Conservation (phyloP, 768 basidiomycete species). For the Kondoa malvinella region DNA sequence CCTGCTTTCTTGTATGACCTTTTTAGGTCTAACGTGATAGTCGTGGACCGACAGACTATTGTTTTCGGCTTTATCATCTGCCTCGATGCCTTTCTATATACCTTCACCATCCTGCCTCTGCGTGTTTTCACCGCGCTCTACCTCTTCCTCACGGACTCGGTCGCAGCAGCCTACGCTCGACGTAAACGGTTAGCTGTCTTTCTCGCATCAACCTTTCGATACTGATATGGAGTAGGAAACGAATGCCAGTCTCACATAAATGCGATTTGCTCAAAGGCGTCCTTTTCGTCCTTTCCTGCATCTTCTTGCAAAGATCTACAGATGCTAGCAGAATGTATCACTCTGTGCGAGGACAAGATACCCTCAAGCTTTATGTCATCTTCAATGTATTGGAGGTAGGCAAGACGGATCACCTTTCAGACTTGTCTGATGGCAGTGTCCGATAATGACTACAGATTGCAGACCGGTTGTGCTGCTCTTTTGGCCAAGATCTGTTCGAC, state of each 20-base stretch:
- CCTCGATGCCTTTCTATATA: constrained; percentile 91
- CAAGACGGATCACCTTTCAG: constrained; percentile 4
- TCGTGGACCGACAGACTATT: constrained; percentile 47
- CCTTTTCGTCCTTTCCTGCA: constrained; percentile 54
- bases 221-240: too few species aligned
- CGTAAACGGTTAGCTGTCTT: constrained; percentile 35
- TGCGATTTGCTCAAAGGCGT: constrained; percentile 73
- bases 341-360: constrained; percentile 90
- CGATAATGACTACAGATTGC: constrained; percentile 49
- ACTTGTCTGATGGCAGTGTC: not conserved
- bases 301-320: constrained; percentile 61
- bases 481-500: constrained; percentile 93
- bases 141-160: constrained; percentile 29
- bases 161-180: constrained; percentile 32
- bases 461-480: constrained; percentile 81
- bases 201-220: not conserved
- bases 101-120: constrained; percentile 92
- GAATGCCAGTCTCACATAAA: constrained; percentile 72
- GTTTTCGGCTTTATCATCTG: constrained; percentile 84
- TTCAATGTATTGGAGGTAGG: constrained; percentile 93
- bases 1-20: not conserved
- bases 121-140: constrained; percentile 53
- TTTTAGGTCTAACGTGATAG: not conserved
- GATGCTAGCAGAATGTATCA: constrained; percentile 98
- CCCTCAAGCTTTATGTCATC: constrained; percentile 95